These are phyloP conservation scores for Schizochytrium sp. DNA, from an alignment of 108 stramenopile genomes.

Conservation along the genomic window DNA sequence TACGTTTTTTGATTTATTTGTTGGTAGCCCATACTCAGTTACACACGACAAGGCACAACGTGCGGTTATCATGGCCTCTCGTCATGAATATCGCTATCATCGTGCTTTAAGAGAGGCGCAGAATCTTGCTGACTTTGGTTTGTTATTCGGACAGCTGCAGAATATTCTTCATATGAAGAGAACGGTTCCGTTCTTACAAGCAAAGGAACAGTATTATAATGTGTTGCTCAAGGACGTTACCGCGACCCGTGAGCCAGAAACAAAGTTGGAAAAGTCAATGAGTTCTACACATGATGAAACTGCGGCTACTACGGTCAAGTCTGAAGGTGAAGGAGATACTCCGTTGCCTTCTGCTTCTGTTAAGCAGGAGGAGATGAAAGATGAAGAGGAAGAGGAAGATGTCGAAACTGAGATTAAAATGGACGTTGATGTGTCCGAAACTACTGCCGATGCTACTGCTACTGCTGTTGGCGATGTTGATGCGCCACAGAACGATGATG, in stretches of 20 bases:
- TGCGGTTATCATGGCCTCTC: conserved; percentile 19
- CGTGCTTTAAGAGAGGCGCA: conserved; percentile 8
- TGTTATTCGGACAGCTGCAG: conserved; percentile 30
- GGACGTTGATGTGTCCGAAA: too few species aligned
- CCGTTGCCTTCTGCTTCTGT: not conserved
- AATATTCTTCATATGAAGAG: conserved; percentile 56
- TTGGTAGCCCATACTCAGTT: conserved; percentile 14
- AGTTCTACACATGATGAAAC: too few species aligned
- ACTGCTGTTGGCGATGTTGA: too few species aligned
- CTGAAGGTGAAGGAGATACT: too few species aligned
- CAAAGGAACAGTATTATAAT: not conserved
- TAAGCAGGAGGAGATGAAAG: not conserved
- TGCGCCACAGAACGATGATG: too few species aligned
- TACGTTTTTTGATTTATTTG: conserved; percentile 10
- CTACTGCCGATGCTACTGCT: too few species aligned
- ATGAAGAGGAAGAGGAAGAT: not conserved
- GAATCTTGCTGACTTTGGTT: conserved; percentile 32
- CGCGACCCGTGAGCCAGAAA: not conserved
- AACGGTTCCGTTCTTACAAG: not conserved
- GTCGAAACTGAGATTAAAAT: not conserved
- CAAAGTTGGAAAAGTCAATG: not conserved
- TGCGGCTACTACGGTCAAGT: too few species aligned
- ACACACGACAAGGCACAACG: conserved; percentile 55
- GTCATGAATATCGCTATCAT: not conserved
- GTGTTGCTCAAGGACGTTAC: not conserved